These are phyloP conservation scores for Neurospora sp. DNA, from an alignment of 495 filamentous ascomycete genomes.

Conservation along the genomic window DNA sequence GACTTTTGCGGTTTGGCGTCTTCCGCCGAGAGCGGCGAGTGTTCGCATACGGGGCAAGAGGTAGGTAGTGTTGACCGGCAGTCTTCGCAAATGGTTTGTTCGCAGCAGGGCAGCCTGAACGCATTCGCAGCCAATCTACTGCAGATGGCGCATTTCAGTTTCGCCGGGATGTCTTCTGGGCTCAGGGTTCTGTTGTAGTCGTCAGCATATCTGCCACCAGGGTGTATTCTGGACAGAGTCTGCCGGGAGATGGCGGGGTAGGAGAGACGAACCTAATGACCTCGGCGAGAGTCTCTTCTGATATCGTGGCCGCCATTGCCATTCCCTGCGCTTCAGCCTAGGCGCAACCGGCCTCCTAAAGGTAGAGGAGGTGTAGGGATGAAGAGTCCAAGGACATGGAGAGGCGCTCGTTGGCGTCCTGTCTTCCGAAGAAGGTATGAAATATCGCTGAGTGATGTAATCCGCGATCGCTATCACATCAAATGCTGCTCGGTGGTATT, in stretches of 20 bases:
- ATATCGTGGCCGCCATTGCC: constrained; percentile 16
- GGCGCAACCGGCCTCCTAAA: constrained; percentile 5
- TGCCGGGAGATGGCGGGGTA: background rate
- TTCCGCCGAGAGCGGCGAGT: constrained; percentile 72
- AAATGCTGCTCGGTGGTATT: background rate
- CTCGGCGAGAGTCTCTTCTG: constrained; percentile 20
- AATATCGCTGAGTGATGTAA: background rate
- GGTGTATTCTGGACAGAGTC: too few relatives aligned
- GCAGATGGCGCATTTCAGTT: constrained; percentile 89
- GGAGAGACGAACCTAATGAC: constrained; percentile 27
- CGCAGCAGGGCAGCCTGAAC: constrained; percentile 86
- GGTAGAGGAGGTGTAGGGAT: background rate
- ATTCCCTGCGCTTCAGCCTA: constrained; percentile 4
- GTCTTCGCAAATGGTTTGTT: constrained; percentile 83
- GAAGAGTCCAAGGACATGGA: background rate
- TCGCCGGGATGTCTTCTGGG: constrained; percentile 82
- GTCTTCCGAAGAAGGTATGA: background rate
- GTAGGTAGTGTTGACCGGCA: constrained; percentile 72
- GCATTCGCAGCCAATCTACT: constrained; percentile 86
- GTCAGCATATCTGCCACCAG: constrained; percentile 11
- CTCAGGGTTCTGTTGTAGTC: constrained; percentile 53
- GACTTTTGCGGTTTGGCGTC: constrained; percentile 84
- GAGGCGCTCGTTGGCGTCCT: background rate
- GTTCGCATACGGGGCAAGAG: constrained; percentile 86
- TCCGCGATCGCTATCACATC: background rate